Evolutionary conservation across 2,329 filamentous ascomycete species (phyloP).

Genomic region (Colletotrichum paranaense): DNA sequence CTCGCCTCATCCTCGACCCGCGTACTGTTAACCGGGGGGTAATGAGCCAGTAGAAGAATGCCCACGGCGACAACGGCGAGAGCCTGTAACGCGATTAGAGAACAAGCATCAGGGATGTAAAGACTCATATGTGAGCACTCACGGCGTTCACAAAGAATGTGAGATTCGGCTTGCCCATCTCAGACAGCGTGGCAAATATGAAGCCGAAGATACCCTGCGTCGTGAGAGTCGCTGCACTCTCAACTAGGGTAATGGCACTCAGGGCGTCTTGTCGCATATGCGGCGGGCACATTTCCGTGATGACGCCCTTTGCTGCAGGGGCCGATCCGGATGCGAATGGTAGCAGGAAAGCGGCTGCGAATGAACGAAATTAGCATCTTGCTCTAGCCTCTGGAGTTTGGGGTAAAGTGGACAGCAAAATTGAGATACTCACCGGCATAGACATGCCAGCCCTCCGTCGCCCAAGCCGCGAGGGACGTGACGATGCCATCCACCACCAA

Average conservation of each 20-base stretch:
- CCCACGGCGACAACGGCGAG: slow-evolving; percentile 64
- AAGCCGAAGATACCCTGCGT: slow-evolving; percentile 76
- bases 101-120: not conserved
- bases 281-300: slow-evolving; percentile 75
- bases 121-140: slow-evolving; percentile 38
- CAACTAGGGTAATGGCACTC: slow-evolving; percentile 75
- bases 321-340: slow-evolving; percentile 78
- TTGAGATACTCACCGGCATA: slow-evolving; percentile 61
- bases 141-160: slow-evolving; percentile 78
- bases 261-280: slow-evolving; percentile 73
- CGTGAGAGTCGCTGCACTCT: slow-evolving; percentile 73
- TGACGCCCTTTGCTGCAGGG: slow-evolving; percentile 78
- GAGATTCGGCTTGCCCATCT: slow-evolving; percentile 67
- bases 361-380: not conserved
- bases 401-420: not conserved
- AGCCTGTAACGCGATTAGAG: slow-evolving; percentile 47
- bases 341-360: slow-evolving; percentile 67
- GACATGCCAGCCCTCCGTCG: slow-evolving; percentile 74
- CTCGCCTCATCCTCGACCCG: slow-evolving; percentile 49
- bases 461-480: slow-evolving; percentile 72
- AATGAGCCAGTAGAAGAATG: slow-evolving; percentile 56
- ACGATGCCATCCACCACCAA: slow-evolving; percentile 73
- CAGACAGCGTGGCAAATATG: slow-evolving; percentile 72
- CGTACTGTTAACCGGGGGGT: slow-evolving; percentile 56
- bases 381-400: not conserved